Evolutionary conservation across 129 eudicot species (phyloP).

Genomic region (Sambucus nigra): DNA sequence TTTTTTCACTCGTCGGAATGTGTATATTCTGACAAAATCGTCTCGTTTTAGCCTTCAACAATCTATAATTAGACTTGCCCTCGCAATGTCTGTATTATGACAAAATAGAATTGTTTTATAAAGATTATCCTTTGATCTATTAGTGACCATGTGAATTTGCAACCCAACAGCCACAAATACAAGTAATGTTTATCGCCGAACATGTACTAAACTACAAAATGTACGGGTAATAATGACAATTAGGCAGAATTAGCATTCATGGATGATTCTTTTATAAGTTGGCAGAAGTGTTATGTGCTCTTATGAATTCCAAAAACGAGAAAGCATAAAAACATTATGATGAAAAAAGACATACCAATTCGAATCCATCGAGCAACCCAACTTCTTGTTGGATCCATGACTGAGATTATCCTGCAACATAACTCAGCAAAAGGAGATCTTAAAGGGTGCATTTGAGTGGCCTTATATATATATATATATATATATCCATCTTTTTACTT

Average conservation of each 20-base stretch:
- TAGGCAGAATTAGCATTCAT: not conserved
- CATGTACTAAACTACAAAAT: not conserved
- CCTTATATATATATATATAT: too few species aligned
- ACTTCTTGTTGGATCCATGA: slow-evolving; percentile 89
- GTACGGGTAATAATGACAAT: not conserved
- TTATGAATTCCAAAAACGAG: too few species aligned
- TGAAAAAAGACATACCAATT: slow-evolving; percentile 43
- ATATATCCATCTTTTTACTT: too few species aligned
- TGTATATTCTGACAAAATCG: not conserved
- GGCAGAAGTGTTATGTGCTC: not conserved
- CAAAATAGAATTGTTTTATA: too few species aligned
- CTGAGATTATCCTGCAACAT: slow-evolving; percentile 63
- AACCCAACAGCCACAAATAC: not conserved
- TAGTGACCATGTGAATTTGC: not conserved
- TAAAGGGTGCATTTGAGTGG: not conserved
- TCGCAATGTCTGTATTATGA: too few species aligned
- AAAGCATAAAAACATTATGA: not conserved
- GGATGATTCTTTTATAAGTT: not conserved
- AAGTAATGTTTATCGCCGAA: not conserved
- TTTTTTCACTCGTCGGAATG: not conserved
- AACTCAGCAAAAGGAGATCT: not conserved
- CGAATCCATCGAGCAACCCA: slow-evolving; percentile 99
- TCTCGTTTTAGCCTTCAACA: not conserved
- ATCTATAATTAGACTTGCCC: too few species aligned
- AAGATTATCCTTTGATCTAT: not conserved